Percentiles rank a stretch among this genome's conserved stretches.
These are phyloP conservation scores for Coccomyxa sp. DNA, from an alignment of 139 green algal species.

Conservation along the genomic window DNA sequence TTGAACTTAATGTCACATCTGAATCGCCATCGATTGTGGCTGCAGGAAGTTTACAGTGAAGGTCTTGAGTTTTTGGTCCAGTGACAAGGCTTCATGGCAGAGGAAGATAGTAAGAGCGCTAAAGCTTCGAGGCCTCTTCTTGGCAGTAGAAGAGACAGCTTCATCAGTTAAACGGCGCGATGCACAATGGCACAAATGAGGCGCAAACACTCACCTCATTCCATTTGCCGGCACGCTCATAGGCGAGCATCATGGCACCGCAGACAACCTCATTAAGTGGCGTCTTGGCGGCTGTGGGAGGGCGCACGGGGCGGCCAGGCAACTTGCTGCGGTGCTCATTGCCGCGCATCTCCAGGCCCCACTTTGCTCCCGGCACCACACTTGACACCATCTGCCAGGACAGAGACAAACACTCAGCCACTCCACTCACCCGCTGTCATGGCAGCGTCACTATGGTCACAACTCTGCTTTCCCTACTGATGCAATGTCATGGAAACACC, in stretches of 20 bases:
- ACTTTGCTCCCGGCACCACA: slow-evolving; percentile 3
- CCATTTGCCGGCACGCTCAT: slow-evolving; percentile 66
- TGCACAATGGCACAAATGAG: too few species aligned
- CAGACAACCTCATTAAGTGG: slow-evolving; percentile 79
- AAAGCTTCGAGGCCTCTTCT: too few species aligned
- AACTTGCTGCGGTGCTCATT: slow-evolving; percentile 14
- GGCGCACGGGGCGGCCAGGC: not conserved
- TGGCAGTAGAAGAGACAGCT: too few species aligned
- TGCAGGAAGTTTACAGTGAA: too few species aligned
- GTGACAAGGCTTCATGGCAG: not conserved
- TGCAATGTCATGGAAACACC: too few species aligned
- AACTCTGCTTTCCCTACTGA: too few species aligned
- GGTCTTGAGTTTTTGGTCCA: too few species aligned
- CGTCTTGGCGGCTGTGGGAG: not conserved
- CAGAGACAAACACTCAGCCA: not conserved
- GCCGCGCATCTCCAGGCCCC: slow-evolving; percentile 13
- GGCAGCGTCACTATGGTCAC: too few species aligned
- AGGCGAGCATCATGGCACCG: slow-evolving; percentile 78
- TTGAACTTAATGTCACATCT: slow-evolving; percentile 18
- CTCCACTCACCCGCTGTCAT: too few species aligned
- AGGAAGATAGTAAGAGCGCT: too few species aligned
- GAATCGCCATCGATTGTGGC: too few species aligned
- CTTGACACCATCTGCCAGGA: not conserved
- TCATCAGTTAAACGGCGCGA: too few species aligned
- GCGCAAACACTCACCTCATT: slow-evolving; percentile 16